Base-by-base conservation (phyloP, 2,329 filamentous ascomycete species). In the Neocatenulostroma microsporum region DNA sequence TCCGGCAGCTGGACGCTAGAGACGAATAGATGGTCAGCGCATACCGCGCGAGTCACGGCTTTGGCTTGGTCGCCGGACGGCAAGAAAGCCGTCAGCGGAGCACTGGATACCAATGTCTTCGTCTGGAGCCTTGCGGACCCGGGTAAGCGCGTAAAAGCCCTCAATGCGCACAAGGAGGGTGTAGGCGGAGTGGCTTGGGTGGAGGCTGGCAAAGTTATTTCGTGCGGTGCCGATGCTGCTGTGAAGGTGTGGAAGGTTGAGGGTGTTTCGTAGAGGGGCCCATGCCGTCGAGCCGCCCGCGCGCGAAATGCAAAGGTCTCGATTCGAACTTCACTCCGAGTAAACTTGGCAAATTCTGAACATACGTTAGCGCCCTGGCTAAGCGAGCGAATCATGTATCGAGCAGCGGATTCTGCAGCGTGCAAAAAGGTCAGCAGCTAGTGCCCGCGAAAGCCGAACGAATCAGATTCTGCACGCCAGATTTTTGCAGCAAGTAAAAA, bases 141-240 rank as follows among this genome's bases (percentile, higher is more conserved):
- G 1, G 87, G 85, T 2, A 84, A 84, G 62, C 75, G 89, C 49
- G 75, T 93, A 49, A 89, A 91, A 67, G 81, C 79, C 11, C 65
- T 78, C 15, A 94, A 94, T 56, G 87, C 89, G 33, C 91, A 98
- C 66, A 95, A 95, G 66, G 91, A 96, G 56, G 91, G 91, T 8
- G 87, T 96, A 13, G 86, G 82, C 49, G 89, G 84, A 12, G 82
- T 96, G 12, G 74, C 74, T 10, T 98, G 89, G 87, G 71, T 84
- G 11, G 73, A 72, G 19, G 76, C 73, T 7, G 40, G 37, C 5
- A 84, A 75, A 63, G 71, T 96, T 33, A 78, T 84, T 8, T 93
- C 82, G 49, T 77, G 78, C 4, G 91, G 91, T 30, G 84, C 80
- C 9, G 91, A 98, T 71, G 89, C 85, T 21, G 81, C 84, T 1